Conservation (phyloP, 164 flowering plant genomes). For the Liquidambar formosana region DNA sequence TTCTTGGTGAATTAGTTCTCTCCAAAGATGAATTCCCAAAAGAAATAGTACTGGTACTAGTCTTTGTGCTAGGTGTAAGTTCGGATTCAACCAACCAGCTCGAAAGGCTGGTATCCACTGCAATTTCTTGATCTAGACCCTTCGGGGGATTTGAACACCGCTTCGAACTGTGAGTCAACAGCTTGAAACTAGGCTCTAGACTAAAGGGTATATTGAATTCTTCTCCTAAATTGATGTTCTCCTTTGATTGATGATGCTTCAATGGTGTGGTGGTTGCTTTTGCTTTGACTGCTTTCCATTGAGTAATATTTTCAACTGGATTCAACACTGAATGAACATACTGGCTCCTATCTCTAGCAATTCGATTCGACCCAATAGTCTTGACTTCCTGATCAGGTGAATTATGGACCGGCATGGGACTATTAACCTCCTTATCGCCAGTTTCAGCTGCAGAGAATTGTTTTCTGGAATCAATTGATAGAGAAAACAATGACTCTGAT, state of each 20-base stretch:
- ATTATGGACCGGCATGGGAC: constrained; percentile 10
- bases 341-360: constrained; percentile 15
- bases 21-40: constrained; percentile 18
- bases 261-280: constrained; percentile 4
- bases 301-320: constrained; percentile 41
- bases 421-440: constrained; percentile 26
- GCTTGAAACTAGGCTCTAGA: constrained; percentile 16
- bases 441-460: constrained; percentile 15
- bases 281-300: constrained; percentile 30
- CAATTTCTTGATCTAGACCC: constrained; percentile 30
- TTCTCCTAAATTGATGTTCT: background rate
- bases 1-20: constrained; percentile 9
- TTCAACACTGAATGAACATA: constrained; percentile 34
- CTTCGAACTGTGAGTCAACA: background rate
- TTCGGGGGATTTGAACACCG: constrained; percentile 7
- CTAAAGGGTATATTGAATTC: constrained; percentile 4
- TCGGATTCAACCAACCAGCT: constrained; percentile 42
- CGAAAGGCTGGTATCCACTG: constrained; percentile 71
- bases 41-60: constrained; percentile 7
- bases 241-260: background rate
- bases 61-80: constrained; percentile 20
- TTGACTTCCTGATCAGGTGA: background rate
- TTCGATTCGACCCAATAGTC: background rate
- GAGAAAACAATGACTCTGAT: constrained; percentile 28
- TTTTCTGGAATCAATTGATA: constrained; percentile 26